Base-by-base conservation (phyloP, 2,329 filamentous ascomycete genomes). In the Cordyceps javanica region DNA sequence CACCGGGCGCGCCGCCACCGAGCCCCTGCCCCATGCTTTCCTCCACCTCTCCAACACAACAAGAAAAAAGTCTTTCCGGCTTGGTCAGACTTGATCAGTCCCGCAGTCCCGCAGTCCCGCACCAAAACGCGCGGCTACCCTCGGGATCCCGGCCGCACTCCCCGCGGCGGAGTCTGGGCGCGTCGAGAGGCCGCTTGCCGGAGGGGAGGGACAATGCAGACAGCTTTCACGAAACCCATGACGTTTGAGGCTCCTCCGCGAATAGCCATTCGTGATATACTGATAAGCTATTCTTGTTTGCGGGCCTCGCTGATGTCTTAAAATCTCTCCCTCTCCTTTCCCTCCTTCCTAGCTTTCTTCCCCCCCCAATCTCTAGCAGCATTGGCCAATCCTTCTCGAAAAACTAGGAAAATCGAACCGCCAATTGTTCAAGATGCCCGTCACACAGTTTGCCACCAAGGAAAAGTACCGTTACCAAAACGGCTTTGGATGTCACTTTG, bases 401-500 rank as follows among this genome's bases (percentile, higher is more conserved):
- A n/a, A n/a, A n/a, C n/a, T n/a, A n/a, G n/a, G n/a, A n/a, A n/a
- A n/a, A n/a, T n/a, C n/a, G n/a, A 16, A 30, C 42, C 39, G 16
- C 39, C 51, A 36, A 54, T 41, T 19, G 57, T 49, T 14, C 62
- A 73, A 57, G 51, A 82, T 82, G 80, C 77, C 78, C 9, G 71
- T 77, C 59, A 82, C 79, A 5, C 63, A 71, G 0, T 82, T 82
- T 59, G 69, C 71, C 34, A 68, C 76, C 23, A 67, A 72, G 60
- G 80, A 82, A 63, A 81, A 78, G 65, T 94, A 94, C 76, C 78
- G 76, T 59, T 94, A 94, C 72, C 86, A 86, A 67, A 89, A 85
- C 75, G 90, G 90, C 70, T 92, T 94, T 75, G 81, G 82, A 70
- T 84, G 80, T 49, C 87, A 92, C 69, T 82, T 91, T 70, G 88